Evolutionary conservation across 306 rosid species (phyloP).

Genomic region (Fragaria iinumae): DNA sequence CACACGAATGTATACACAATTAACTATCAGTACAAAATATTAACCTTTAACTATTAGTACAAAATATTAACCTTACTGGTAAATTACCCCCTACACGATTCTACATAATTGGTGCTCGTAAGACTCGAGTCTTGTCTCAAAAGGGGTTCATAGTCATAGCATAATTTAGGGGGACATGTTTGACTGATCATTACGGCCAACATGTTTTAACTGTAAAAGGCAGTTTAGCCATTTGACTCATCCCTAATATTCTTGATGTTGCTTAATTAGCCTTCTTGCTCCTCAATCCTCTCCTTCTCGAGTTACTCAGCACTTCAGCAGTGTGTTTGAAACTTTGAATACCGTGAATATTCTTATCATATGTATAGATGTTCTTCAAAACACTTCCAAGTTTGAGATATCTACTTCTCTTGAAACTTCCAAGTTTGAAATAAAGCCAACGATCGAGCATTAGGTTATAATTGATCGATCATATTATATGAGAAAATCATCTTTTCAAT

Average conservation of each 20-base stretch:
- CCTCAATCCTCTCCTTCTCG: slow-evolving; percentile 37
- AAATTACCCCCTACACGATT: neutral
- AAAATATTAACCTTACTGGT: neutral
- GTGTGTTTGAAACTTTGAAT: too few species aligned
- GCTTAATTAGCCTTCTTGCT: slow-evolving; percentile 22
- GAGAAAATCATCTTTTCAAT: too few species aligned
- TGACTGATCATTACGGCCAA: neutral
- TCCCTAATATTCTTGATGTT: neutral
- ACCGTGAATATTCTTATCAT: too few species aligned
- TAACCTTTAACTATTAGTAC: neutral
- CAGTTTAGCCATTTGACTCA: slow-evolving; percentile 13
- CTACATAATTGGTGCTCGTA: slow-evolving; percentile 8
- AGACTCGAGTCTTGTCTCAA: neutral
- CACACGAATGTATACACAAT: neutral
- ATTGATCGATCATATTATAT: neutral
- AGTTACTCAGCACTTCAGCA: neutral
- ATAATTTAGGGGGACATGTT: slow-evolving; percentile 15
- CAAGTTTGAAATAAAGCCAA: neutral
- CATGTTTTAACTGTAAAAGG: neutral
- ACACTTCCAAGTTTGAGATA: too few species aligned
- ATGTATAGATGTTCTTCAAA: too few species aligned
- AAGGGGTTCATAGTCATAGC: slow-evolving; percentile 6
- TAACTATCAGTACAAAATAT: neutral
- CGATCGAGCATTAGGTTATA: neutral
- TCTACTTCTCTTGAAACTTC: neutral